Evolutionary conservation across 805 yeast genomes (phyloP).

Genomic region (Schwanniomyces yamadae): DNA sequence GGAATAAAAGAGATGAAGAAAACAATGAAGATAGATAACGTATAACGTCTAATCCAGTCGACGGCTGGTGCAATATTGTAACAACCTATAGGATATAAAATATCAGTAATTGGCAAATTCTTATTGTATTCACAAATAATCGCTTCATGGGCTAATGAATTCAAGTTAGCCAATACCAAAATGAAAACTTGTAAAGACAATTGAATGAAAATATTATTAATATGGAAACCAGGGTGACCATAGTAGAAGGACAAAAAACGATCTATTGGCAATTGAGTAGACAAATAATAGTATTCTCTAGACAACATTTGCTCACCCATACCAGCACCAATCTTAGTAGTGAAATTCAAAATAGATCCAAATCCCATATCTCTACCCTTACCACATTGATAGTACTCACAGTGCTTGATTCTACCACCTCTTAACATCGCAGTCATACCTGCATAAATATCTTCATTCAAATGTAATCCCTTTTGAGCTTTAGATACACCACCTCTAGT

Average conservation of each 20-base stretch:
- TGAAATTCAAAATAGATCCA: slow-evolving; percentile 77
- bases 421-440: slow-evolving; percentile 78
- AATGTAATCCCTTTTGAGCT: slow-evolving; percentile 78
- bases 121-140: slow-evolving; percentile 60
- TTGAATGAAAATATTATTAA: slow-evolving; percentile 73
- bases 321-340: slow-evolving; percentile 84
- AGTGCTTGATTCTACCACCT: slow-evolving; percentile 82
- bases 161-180: slow-evolving; percentile 61
- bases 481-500: slow-evolving; percentile 87
- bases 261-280: slow-evolving; percentile 74
- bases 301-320: slow-evolving; percentile 89
- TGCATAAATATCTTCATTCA: slow-evolving; percentile 84
- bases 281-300: slow-evolving; percentile 75
- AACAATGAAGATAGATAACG: slow-evolving; percentile 70
- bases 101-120: slow-evolving; percentile 59
- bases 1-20: slow-evolving; percentile 76
- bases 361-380: slow-evolving; percentile 85
- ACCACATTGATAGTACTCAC: slow-evolving; percentile 83
- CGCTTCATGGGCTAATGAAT: slow-evolving; percentile 61
- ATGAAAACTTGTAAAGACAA: slow-evolving; percentile 57
- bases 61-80: slow-evolving; percentile 67
- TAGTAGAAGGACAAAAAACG: slow-evolving; percentile 77
- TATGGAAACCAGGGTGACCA: slow-evolving; percentile 85
- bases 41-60: slow-evolving; percentile 72
- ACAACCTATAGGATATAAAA: slow-evolving; percentile 67